Percentiles rank a stretch among this genome's conserved stretches.
phyloP scores from a whole-genome alignment of 306 rosid species.

The Coriaria nepalensis region DNA sequence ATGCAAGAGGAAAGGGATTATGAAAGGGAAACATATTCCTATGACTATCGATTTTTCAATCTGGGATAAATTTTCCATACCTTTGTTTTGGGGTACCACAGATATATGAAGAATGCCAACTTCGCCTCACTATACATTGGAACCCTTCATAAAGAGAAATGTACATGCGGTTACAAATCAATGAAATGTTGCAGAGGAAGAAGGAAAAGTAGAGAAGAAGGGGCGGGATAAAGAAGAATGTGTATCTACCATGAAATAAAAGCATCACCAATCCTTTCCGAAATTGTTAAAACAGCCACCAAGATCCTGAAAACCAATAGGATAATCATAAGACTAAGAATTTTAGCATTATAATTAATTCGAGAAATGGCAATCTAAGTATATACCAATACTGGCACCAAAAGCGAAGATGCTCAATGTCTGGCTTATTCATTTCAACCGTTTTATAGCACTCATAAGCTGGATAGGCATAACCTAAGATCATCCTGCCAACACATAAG shows the following conservation, averaged over 20 bases:
- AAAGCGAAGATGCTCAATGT: slow-evolving; percentile 72
- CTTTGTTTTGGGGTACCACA: slow-evolving; percentile 83
- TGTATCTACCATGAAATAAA: slow-evolving; percentile 69
- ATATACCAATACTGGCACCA: slow-evolving; percentile 94
- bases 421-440: slow-evolving; percentile 66
- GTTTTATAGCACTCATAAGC: slow-evolving; percentile 90
- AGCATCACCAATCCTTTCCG: slow-evolving; percentile 66
- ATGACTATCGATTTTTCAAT: too few species aligned
- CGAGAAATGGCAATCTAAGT: neutral
- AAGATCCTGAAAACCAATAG: slow-evolving; percentile 51
- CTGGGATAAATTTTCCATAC: slow-evolving; percentile 28
- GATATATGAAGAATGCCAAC: slow-evolving; percentile 68
- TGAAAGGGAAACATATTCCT: neutral
- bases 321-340: neutral
- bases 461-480: slow-evolving; percentile 84
- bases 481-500: slow-evolving; percentile 45
- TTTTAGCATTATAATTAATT: neutral
- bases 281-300: slow-evolving; percentile 78
- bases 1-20: slow-evolving; percentile 4
- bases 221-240: slow-evolving; percentile 7
- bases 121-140: slow-evolving; percentile 88
- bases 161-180: neutral
- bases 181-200: neutral
- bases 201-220: slow-evolving; percentile 1
- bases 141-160: slow-evolving; percentile 43